Evolutionary conservation across 306 rosid species (phyloP), one percentile per base, ranked within the genome.

Genomic region (Ochetophila trinervis): DNA sequence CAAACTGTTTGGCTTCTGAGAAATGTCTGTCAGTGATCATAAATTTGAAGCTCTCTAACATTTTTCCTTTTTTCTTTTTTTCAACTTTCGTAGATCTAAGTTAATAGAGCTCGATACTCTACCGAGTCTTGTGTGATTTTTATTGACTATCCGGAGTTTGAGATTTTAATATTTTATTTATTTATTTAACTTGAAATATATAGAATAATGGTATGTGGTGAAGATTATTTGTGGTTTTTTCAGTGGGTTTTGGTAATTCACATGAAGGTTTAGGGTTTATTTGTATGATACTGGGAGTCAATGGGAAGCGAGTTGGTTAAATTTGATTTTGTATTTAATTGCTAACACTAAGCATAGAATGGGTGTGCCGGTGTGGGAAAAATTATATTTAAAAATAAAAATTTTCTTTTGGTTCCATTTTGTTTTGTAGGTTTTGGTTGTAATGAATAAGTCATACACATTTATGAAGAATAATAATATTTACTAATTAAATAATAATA

Each of bases 141-240:
- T n/a, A 0, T 67, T 9, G 18, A 23, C 57, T 51, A 42, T 65
- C 32, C 40, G 19, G 71, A 13, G 56, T 72, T 44, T 58, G 63
- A 5, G 44, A 37, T 36, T 36, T 10, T 3, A 36, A 36, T 10
- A 5, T 36, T 7, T 54, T n/a, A 51, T 44, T 53, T 6, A 19
- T 54, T n/a, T 67, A 30, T 52, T 62, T 59, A 68, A 60, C 32
- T 54, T 20, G 32, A 23, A 54, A 5, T 17, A 8, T 21, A 11
- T 9, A 7, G 4, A 15, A 22, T 13, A 30, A n/a, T 7, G 56
- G 19, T n/a, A 2, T 19, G 10, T 52, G 0, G 5, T 6, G 42
- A 27, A 4, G 8, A 57, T 57, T 0, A 14, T n/a, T 14, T n/a
- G 8, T 3, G 37, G 34, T 9, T 62, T 47, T 18, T 14, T 62